Conservation (phyloP, 164 flowering plant species). For the Stephania cephalantha region DNA sequence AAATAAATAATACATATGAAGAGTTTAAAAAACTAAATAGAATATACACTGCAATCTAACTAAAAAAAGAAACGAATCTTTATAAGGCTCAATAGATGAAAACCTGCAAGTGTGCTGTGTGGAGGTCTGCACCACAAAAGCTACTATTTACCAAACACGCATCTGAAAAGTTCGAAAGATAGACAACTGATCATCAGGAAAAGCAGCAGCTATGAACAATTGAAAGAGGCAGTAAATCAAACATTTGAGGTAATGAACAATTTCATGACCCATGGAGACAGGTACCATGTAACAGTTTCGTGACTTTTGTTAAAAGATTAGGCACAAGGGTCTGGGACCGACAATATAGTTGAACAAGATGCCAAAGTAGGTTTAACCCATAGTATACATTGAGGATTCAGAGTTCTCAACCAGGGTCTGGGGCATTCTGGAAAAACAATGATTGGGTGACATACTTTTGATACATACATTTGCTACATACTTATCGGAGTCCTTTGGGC, state of each 20-base stretch:
- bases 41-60: not conserved
- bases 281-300: not conserved
- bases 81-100: not conserved
- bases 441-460: no score
- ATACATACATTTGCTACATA: no score
- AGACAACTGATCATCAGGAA: not conserved
- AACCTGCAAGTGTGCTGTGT: slow-evolving; percentile 91
- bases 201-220: not conserved
- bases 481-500: no score
- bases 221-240: not conserved
- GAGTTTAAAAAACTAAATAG: not conserved
- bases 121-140: slow-evolving; percentile 88
- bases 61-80: not conserved
- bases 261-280: not conserved
- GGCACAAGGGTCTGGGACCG: no score
- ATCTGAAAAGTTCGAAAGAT: slow-evolving; percentile 39
- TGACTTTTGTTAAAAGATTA: no score
- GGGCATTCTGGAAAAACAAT: no score
- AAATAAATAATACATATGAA: slow-evolving; percentile 2
- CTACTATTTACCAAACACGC: slow-evolving; percentile 77
- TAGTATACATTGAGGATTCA: no score
- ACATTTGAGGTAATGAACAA: not conserved
- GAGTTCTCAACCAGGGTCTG: no score
- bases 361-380: no score
- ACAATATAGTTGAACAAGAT: no score